Percentiles rank a stretch among this genome's conserved stretches.
Conservation (phyloP, 2,329 filamentous ascomycete species). For the Onygenales sp. region DNA sequence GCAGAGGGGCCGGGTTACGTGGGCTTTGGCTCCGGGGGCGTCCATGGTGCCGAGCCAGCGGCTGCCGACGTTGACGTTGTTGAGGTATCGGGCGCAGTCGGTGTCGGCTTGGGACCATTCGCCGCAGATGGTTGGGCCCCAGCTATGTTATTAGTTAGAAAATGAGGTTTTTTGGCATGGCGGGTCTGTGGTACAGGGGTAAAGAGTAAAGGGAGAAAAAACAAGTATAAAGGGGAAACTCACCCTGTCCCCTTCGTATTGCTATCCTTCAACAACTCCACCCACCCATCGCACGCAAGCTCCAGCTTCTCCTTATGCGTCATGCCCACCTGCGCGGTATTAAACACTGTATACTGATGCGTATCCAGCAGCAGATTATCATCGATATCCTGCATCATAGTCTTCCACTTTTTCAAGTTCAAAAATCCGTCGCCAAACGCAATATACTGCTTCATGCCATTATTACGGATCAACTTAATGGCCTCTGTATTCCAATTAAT, state of each 20-base stretch:
- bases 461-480: constrained; percentile 61
- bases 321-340: constrained; percentile 72
- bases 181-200: background rate
- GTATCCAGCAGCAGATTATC: constrained; percentile 77
- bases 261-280: constrained; percentile 62
- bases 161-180: background rate
- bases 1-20: constrained; percentile 63
- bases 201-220: background rate
- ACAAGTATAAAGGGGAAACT: constrained; percentile 7
- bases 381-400: constrained; percentile 60
- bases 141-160: constrained; percentile 36
- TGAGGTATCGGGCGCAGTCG: constrained; percentile 78
- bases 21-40: constrained; percentile 41
- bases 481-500: constrained; percentile 71
- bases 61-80: constrained; percentile 78
- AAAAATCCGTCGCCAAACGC: constrained; percentile 94
- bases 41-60: constrained; percentile 81
- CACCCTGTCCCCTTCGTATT: constrained; percentile 63
- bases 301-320: constrained; percentile 75
- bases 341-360: constrained; percentile 98
- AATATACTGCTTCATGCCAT: constrained; percentile 59
- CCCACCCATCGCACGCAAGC: constrained; percentile 77
- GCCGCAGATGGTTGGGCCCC: constrained; percentile 86
- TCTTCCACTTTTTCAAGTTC: constrained; percentile 84
- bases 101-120: constrained; percentile 98